Base-by-base conservation (phyloP, 495 filamentous ascomycete genomes). In the Jackrogersella multiformis region DNA sequence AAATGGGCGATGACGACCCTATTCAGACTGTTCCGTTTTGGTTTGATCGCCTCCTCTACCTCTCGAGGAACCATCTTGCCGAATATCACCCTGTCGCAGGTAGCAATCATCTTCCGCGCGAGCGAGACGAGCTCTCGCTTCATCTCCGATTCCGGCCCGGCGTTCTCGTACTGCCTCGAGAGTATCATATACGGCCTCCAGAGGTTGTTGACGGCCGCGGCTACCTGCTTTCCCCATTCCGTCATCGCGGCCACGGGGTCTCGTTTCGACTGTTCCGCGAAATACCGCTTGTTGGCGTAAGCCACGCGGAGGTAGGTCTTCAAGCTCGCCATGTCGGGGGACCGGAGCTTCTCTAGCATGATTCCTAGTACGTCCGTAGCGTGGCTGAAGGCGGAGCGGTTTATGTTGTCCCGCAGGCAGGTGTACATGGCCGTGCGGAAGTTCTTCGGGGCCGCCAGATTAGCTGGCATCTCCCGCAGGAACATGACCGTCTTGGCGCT, bases 381-480 rank as follows among this genome's bases (percentile, higher is more conserved):
- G 66, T 87, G 76, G 0, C 69, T 41, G 55, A 92, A 81, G 9
- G 86, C 82, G 35, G 85, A 81, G n/a, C 67, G 72, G 75, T 96
- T 96, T 21, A 85, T 83, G 60, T 84, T 85, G 78, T 97, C 92
- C 38, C 89, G 81, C 16, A 80, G 78, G 73, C 92, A 96, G 39
- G 81, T 78, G 36, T 79, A 81, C 73, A 97, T 84, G 26, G 88
- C 92, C 35, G 92, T 85, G 48, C 87, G 86, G 77, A 94, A 92
- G 15, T 85, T 86, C 45, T 85, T 84, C 4, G 74, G 64, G 15
- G 74, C 75, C 16, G 83, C 55, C 24, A 79, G 34, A 5, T 76
- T 66, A 2, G 59, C 49, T 5, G 83, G 80, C 74, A 87, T 82
- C 0, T 84, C 72, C 5, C 76, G 72, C n/a, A 96, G 64, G 4